Conservation (phyloP, 2,329 filamentous ascomycete genomes). For the Aspergillus uvarum region DNA sequence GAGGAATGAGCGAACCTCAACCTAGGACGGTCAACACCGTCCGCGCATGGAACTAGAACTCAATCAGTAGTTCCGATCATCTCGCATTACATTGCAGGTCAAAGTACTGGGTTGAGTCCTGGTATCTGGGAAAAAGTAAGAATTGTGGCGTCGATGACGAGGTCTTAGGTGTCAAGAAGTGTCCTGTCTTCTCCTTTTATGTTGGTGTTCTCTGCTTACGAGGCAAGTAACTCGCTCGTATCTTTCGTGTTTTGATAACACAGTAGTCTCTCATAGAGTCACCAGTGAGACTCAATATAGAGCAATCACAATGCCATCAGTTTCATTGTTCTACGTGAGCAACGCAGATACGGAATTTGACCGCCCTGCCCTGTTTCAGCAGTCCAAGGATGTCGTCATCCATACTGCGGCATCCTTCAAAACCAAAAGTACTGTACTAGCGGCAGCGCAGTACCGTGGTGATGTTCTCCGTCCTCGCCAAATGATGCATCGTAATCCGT, state of each 20-base stretch:
- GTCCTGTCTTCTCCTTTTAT: background rate
- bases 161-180: background rate
- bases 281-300: background rate
- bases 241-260: background rate
- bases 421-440: background rate
- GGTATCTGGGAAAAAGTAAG: conserved; percentile 6
- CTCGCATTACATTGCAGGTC: conserved; percentile 17
- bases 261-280: background rate
- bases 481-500: background rate
- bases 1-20: background rate
- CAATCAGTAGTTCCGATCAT: conserved; percentile 13
- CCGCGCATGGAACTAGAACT: conserved; percentile 1
- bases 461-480: background rate
- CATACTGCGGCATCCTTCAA: background rate
- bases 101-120: background rate
- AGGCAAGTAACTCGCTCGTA: background rate
- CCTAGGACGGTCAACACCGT: background rate
- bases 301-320: background rate
- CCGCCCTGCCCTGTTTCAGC: background rate
- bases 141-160: background rate
- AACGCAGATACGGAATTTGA: no score
- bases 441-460: background rate
- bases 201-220: background rate
- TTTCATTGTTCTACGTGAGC: background rate
- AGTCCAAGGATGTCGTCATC: background rate